Base-by-base conservation (phyloP, 2,329 filamentous ascomycete species). In the Pestalotiopsis sp. region DNA sequence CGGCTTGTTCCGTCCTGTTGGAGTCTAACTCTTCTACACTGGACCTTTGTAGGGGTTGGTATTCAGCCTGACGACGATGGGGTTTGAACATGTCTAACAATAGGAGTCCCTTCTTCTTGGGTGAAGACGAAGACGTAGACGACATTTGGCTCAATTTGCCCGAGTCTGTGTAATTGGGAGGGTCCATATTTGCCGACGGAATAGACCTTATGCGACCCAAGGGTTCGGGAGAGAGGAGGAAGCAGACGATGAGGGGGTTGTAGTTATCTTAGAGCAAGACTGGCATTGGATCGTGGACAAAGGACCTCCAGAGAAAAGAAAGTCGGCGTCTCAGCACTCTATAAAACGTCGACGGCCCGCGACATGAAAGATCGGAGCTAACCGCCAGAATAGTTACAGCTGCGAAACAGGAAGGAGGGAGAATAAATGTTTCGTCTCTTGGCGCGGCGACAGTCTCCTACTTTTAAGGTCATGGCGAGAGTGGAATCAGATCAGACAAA, bases 11-110 rank as follows among this genome's bases (percentile, higher is more conserved):
- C 20, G 62, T 65, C 27, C n/a, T 65, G 4, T 7, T 20, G 62
- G 62, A 23, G 20, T 45, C 41, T 23, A 65, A 2, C 36, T 45
- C 38, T 27, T 65, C 39, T 9, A 52, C 38, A 45, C 62, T 65
- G n/a, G 38, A 41, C 12, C 62, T 65, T 52, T 39, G 36, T 20
- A 65, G 27, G 17, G 62, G 62, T 65, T 65, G 62, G 62, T 65
- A 65, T 65, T 65, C 41, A 52, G 41, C 27, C 38, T 65, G 38
- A 31, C 17, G 20, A 65, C 39, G 38, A 65, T 14, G 38, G 62
- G n/a, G n/a, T 14, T n/a, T 27, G n/a, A 65, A 65, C n/a, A 65
- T n/a, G 12, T 65, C 41, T 62, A 62, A 62, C 59, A 41, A 20
- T 36, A 62, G 14, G 38, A 62, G 17, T 14, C 27, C 59, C 59